Conservation (phyloP, 179 eudicot genomes). For the Patellifolia procumbens region DNA sequence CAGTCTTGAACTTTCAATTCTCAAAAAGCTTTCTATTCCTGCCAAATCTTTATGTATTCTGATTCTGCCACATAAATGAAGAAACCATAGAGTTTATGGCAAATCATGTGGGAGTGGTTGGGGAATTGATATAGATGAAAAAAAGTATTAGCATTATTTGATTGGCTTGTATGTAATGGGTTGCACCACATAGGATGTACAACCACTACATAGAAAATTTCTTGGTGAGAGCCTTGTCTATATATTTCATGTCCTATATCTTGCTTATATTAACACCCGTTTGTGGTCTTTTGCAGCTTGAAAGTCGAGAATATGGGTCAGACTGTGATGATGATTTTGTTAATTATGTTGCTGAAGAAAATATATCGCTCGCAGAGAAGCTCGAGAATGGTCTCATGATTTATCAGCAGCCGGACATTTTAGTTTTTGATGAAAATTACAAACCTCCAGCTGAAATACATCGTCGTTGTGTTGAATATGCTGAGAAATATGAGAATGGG, state of each 20-base stretch:
- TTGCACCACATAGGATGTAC: no score
- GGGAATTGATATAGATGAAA: no score
- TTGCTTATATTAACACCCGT: not conserved
- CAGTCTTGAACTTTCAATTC: not conserved
- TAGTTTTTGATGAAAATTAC: slow-evolving; percentile 49
- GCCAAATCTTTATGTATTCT: not conserved
- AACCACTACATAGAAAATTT: no score
- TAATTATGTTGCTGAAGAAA: slow-evolving; percentile 43
- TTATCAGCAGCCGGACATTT: slow-evolving; percentile 37
- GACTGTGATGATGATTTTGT: slow-evolving; percentile 60
- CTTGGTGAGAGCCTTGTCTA: not conserved
- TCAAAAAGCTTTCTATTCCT: not conserved
- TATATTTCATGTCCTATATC: not conserved
- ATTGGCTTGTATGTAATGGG: no score
- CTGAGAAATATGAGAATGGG: slow-evolving; percentile 66
- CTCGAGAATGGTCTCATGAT: slow-evolving; percentile 52
- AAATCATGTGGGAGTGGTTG: no score
- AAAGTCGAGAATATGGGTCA: slow-evolving; percentile 70
- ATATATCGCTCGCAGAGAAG: slow-evolving; percentile 61
- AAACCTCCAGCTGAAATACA: slow-evolving; percentile 62
- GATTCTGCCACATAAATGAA: not conserved
- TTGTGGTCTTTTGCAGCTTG: slow-evolving; percentile 53
- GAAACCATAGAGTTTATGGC: not conserved
- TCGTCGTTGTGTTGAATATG: slow-evolving; percentile 65
- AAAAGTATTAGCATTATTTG: no score